Conservation (phyloP, 805 yeast species). For the Sugiyamaella americana region DNA sequence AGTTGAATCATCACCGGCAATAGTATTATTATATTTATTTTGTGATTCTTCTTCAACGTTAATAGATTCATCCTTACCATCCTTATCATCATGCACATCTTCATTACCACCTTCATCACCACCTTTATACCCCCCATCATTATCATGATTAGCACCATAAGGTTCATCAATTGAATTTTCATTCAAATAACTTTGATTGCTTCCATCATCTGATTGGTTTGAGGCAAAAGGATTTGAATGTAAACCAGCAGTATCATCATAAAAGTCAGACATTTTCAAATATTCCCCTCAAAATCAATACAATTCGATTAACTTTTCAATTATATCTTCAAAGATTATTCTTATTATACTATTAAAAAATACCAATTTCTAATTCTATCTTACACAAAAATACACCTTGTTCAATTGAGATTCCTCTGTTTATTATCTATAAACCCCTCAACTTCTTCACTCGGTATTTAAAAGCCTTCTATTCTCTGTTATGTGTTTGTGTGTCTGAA, state of each 20-base stretch:
- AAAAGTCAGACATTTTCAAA: constrained; percentile 1
- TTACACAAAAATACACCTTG: no score
- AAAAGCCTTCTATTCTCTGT: no score
- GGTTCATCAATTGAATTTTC: neutral
- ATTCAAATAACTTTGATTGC: neutral
- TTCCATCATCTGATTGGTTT: neutral
- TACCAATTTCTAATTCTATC: no score
- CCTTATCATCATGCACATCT: neutral
- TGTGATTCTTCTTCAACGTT: neutral
- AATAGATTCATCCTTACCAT: neutral
- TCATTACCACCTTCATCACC: neutral
- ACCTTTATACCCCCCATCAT: neutral
- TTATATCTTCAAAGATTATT: no score
- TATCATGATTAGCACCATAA: neutral
- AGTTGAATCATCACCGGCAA: neutral
- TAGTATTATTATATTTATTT: neutral
- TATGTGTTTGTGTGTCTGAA: no score
- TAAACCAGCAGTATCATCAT: constrained; percentile 8
- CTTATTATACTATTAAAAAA: no score
- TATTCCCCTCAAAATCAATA: neutral
- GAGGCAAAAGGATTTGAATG: constrained; percentile 10
- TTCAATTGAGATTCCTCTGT: no score
- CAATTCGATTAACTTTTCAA: no score
- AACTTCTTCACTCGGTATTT: no score
- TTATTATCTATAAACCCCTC: no score